These are phyloP conservation scores for Cynanchum wilfordii DNA, from an alignment of 257 asterid species.

Conservation along the genomic window DNA sequence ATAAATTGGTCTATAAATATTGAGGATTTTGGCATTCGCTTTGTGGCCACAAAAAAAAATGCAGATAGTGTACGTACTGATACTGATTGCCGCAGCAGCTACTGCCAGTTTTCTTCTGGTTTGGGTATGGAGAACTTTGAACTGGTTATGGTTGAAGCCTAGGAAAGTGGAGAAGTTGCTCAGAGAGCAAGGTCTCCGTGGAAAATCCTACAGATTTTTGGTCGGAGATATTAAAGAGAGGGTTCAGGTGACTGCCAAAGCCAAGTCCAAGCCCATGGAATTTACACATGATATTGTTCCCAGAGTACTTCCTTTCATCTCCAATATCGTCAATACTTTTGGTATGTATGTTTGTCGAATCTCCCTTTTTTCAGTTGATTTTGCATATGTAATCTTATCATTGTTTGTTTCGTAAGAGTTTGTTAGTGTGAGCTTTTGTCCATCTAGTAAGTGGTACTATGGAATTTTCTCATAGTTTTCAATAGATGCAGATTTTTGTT, in stretches of 20 bases:
- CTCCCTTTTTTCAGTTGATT: neutral
- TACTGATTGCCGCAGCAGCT: neutral
- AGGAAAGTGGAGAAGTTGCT: conserved; percentile 1
- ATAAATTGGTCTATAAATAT: too few relatives aligned
- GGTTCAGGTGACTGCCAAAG: neutral
- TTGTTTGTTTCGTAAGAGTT: too few relatives aligned
- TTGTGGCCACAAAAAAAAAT: neutral
- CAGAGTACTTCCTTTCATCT: conserved; percentile 12
- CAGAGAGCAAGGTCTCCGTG: conserved; percentile 1
- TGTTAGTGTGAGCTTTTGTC: too few relatives aligned
- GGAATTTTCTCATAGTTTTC: too few relatives aligned
- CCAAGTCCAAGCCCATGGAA: conserved; percentile 2
- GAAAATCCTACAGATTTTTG: conserved; percentile 2
- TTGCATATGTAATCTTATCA: neutral
- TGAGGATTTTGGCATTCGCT: too few relatives aligned
- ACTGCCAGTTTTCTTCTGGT: neutral
- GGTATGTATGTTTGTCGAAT: neutral
- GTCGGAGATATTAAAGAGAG: conserved; percentile 1
- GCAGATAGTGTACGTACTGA: neutral
- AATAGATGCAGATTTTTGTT: too few relatives aligned
- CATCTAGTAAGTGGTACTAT: too few relatives aligned
- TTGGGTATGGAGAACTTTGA: neutral
- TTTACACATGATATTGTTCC: conserved; percentile 36
- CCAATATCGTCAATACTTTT: neutral
- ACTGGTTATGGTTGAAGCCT: conserved; percentile 1